Conservation (phyloP, 805 yeast species). For the Priceomyces haplophilus region DNA sequence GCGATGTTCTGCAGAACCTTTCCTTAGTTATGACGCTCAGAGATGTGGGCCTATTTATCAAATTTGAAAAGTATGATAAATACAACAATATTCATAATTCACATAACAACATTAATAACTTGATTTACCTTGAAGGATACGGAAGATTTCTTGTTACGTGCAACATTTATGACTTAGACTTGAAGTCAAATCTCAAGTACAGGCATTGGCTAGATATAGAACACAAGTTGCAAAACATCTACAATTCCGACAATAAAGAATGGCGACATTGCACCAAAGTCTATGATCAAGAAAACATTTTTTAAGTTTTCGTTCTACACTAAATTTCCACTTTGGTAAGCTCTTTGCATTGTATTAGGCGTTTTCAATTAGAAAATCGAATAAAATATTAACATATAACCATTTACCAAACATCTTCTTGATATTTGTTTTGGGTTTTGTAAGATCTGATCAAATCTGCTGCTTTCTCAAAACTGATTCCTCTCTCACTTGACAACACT, state of each 20-base stretch:
- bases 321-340: not conserved
- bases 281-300: not conserved
- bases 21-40: conserved; percentile 51
- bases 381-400: conserved; percentile 1
- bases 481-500: conserved; percentile 62
- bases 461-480: conserved; percentile 65
- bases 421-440: conserved; percentile 83
- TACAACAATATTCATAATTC: conserved; percentile 26
- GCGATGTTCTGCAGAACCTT: conserved; percentile 42
- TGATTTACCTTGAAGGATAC: conserved; percentile 21
- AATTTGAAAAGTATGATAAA: conserved; percentile 31
- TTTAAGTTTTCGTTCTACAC: not conserved
- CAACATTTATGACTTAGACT: conserved; percentile 48
- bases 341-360: conserved; percentile 1
- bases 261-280: conserved; percentile 29
- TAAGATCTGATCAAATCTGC: conserved; percentile 72
- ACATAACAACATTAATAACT: conserved; percentile 26
- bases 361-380: not conserved
- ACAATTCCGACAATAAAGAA: conserved; percentile 27
- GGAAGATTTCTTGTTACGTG: conserved; percentile 32
- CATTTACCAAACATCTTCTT: conserved; percentile 94
- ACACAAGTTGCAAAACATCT: conserved; percentile 27
- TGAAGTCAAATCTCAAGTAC: conserved; percentile 43
- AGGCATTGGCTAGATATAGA: conserved; percentile 48
- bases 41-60: conserved; percentile 53